Conservation (phyloP, 2,329 filamentous ascomycete species). For the Pseudohalonectria lignicola region DNA sequence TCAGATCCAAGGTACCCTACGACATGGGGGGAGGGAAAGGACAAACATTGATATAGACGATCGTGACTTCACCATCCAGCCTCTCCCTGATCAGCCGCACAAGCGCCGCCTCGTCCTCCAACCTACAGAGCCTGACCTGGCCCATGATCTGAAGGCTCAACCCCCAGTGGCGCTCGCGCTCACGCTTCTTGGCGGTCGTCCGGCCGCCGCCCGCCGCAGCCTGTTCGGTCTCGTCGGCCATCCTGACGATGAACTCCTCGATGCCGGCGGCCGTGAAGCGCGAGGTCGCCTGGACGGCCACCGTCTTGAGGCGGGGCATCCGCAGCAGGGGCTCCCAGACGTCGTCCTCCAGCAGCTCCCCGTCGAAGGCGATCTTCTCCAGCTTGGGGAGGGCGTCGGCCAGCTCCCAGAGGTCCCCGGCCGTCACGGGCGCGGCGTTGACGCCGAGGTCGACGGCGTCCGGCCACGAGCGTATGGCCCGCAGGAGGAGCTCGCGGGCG, state of each 20-base stretch:
- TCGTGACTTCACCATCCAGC: slow-evolving; percentile 20
- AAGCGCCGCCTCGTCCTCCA: slow-evolving; percentile 17
- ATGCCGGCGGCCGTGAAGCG: slow-evolving; percentile 41
- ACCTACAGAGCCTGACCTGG: slow-evolving; percentile 16
- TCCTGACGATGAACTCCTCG: slow-evolving; percentile 22
- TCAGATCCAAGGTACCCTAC: too few species aligned
- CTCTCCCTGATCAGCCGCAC: slow-evolving; percentile 10
- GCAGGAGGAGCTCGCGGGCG: slow-evolving; percentile 5
- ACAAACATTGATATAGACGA: slow-evolving; percentile 19
- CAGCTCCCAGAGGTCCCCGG: slow-evolving; percentile 36
- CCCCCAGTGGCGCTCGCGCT: slow-evolving; percentile 16
- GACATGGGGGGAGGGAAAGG: too few species aligned
- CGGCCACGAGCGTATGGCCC: slow-evolving; percentile 35
- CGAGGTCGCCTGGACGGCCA: slow-evolving; percentile 44
- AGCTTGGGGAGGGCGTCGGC: slow-evolving; percentile 32
- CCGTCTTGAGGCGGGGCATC: slow-evolving; percentile 34
- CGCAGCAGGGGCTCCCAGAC: slow-evolving; percentile 23
- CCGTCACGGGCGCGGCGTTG: slow-evolving; percentile 35
- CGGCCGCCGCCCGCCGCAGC: neutral
- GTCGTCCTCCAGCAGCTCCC: slow-evolving; percentile 36
- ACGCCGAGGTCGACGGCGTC: slow-evolving; percentile 42
- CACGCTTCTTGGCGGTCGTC: neutral
- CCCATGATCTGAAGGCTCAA: slow-evolving; percentile 21
- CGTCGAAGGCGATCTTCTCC: slow-evolving; percentile 45
- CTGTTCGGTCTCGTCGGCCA: slow-evolving; percentile 14